Percentiles rank a stretch among this genome's conserved stretches.
Evolutionary conservation across 2,329 filamentous ascomycete species (phyloP).

Genomic region (Botryotinia calthae): DNA sequence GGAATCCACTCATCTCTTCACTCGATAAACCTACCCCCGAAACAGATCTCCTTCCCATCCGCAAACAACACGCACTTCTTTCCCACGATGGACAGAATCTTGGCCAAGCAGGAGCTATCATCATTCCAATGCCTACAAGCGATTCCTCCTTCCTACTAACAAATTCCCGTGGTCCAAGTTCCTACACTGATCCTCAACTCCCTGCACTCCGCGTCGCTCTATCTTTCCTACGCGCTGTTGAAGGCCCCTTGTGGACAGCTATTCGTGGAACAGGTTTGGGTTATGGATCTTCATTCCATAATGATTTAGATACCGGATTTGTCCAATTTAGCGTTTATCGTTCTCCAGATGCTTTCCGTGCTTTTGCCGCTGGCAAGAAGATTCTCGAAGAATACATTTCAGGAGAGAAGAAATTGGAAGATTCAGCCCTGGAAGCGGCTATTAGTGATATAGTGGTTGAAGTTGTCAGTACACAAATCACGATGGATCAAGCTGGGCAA

Average conservation of each 20-base stretch:
- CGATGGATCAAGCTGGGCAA: conserved; percentile 76
- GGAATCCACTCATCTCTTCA: conserved; percentile 57
- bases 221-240: conserved; percentile 87
- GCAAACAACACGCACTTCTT: conserved; percentile 67
- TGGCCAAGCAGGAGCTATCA: conserved; percentile 69
- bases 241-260: conserved; percentile 91
- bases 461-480: conserved; percentile 86
- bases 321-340: conserved; percentile 86
- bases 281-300: conserved; percentile 79
- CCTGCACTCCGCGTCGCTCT: conserved; percentile 85
- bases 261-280: conserved; percentile 91
- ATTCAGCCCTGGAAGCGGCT: conserved; percentile 70
- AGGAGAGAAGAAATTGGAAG: conserved; percentile 71
- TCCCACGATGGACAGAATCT: conserved; percentile 72
- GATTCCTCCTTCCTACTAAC: conserved; percentile 88
- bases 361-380: conserved; percentile 72
- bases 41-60: conserved; percentile 63
- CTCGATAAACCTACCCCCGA: conserved; percentile 45
- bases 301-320: conserved; percentile 74
- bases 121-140: conserved; percentile 87
- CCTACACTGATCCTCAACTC: conserved; percentile 72
- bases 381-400: conserved; percentile 73
- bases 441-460: conserved; percentile 84
- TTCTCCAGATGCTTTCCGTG: conserved; percentile 84
- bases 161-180: conserved; percentile 69